Base-by-base conservation (phyloP, 2,329 filamentous ascomycete species). In the Pyrenophora graminea region DNA sequence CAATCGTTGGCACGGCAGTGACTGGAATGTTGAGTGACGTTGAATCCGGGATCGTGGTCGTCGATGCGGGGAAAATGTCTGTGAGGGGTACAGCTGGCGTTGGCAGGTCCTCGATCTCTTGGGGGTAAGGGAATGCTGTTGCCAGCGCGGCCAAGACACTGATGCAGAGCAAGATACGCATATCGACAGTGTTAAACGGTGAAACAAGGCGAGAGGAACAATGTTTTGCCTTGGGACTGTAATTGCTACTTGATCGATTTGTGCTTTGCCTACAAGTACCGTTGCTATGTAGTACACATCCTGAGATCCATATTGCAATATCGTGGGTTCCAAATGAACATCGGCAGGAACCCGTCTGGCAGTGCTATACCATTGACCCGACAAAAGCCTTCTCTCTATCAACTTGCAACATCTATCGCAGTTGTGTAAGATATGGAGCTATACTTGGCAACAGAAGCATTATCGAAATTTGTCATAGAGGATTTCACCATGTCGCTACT, bases 21-120 rank as follows among this genome's bases (percentile, higher is more conserved):
- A 59, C 40, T 3, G 61, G 53, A n/a, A 68, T 58, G 32, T 67
- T 64, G 21, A 66, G 55, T 12, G 61, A 65, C 3, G 65, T 68
- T 2, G 54, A 60, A 3, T 50, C 37, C 12, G 48, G 30, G 3
- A 55, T 12, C 4, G 58, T 34, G 8, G 55, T 9, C 5, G 66
- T 68, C 3, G 59, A 50, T 9, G 48, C 53, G n/a, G 59, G 48
- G 13, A 62, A 32, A 1, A 39, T 34, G 12, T 30, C 45, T 6
- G 55, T 45, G 6, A 48, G 45, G 12, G 37, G 43, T 27, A 51
- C 55, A 30, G 41, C 39, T 30, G 43, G 46, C 6, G 41, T 12
- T 9, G 38, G 39, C 33, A 37, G 25, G 8, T 30, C 37, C 10
- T 48, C n/a, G 25, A 23, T 39, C 17, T 44, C 49, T 39, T 59